Percentiles rank a stretch among this genome's conserved stretches.
phyloP scores from a whole-genome alignment of 371 early-diverging fungal species.

The Coelomomyces lativittatus region DNA sequence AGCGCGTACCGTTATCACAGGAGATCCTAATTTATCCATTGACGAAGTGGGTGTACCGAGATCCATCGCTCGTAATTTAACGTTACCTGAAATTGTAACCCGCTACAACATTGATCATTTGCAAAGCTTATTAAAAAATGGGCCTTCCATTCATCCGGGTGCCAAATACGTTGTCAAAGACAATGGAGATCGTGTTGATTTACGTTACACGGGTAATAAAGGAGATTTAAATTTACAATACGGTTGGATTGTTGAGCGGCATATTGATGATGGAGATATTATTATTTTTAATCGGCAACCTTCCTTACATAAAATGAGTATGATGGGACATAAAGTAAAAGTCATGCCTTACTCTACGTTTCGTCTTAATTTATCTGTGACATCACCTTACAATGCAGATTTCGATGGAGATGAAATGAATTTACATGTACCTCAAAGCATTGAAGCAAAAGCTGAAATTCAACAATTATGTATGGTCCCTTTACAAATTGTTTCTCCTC shows the following conservation, averaged over 20 bases:
- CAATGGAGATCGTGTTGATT: conserved; percentile 90
- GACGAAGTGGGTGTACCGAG: conserved; percentile 99
- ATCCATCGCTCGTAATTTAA: conserved; percentile 91
- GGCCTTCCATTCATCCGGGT: conserved; percentile 94
- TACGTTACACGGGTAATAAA: conserved; percentile 73
- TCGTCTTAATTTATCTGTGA: conserved; percentile 94
- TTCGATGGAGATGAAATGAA: conserved; percentile 99
- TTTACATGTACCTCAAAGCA: conserved; percentile 95
- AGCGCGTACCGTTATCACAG: conserved; percentile 98
- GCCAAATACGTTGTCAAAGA: conserved; percentile 96
- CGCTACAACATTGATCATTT: conserved; percentile 90
- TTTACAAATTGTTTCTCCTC: conserved; percentile 94
- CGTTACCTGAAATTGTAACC: conserved; percentile 96
- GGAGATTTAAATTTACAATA: conserved; percentile 76
- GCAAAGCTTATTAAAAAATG: conserved; percentile 80
- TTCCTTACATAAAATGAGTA: conserved; percentile 98
- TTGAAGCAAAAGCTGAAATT: conserved; percentile 88
- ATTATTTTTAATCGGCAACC: conserved; percentile 99
- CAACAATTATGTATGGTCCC: conserved; percentile 93
- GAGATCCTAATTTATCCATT: conserved; percentile 92
- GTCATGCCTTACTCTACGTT: conserved; percentile 99
- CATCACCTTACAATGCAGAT: conserved; percentile 99
- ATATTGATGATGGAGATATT: conserved; percentile 87
- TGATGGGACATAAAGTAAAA: conserved; percentile 98
- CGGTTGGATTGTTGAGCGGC: conserved; percentile 94